Base-by-base conservation (phyloP, 192 early-diverging fungal genomes). In the Podochytrium sp. region DNA sequence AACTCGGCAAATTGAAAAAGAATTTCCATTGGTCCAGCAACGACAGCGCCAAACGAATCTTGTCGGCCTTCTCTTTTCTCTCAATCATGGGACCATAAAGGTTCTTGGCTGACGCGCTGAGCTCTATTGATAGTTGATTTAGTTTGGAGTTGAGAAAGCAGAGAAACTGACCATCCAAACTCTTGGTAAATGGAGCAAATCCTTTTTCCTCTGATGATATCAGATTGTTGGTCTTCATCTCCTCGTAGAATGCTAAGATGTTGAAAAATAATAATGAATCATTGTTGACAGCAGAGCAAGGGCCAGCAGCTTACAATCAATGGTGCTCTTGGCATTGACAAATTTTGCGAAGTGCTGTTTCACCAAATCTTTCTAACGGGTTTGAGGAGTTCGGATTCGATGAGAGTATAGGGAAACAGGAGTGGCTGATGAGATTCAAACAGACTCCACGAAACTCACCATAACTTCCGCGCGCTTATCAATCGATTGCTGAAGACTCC, bases 291-390 rank as follows among this genome's bases (percentile, higher is more conserved):
- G 32, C 69, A n/a, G n/a, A n/a, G n/a, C n/a, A n/a, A n/a, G n/a
- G n/a, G n/a, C n/a, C n/a, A n/a, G n/a, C n/a, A n/a, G 41, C 69
- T 38, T 29, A 96, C 92, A 91, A 67, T 99, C 97, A 56, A 99
- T 96, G 1, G 94, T 96, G 77, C 88, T 92, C 83, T 96, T 96
- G 18, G 97, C 95, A 43, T 87, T 92, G 10, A 99, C 96, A 78
- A 99, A 99, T 41, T 95, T 90, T 76, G 96, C 94, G 86, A 99
- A 99, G 77, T 99, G 94, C 66, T 92, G 92, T 77, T 97, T 94
- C 49, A 99, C 97, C 29, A 97, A 77, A 35, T 88, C 90, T 71
- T 94, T 95, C n/a, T n/a, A n/a, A n/a, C n/a, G n/a, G n/a, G n/a
- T n/a, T n/a, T n/a, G n/a, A n/a, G n/a, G n/a, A n/a, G n/a, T n/a